Evolutionary conservation across 108 stramenopile species (phyloP).

Genomic region (Skeletonema menzelii): DNA sequence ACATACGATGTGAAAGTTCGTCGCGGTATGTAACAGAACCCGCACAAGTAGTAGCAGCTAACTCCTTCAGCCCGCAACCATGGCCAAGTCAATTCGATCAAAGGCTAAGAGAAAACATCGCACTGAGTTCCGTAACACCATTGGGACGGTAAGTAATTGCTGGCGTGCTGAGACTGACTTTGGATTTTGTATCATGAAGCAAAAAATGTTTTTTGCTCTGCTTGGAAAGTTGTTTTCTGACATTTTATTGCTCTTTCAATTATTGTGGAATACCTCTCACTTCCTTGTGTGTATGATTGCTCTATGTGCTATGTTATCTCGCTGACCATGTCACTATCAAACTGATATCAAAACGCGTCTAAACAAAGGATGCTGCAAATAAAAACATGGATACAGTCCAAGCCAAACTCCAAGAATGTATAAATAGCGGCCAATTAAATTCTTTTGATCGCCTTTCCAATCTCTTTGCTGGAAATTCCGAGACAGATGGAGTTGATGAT

Average conservation of each 20-base stretch:
- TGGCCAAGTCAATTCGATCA: constrained; percentile 86
- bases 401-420: constrained; percentile 57
- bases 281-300: background rate
- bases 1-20: too few species aligned
- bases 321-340: background rate
- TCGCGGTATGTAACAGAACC: too few species aligned
- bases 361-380: constrained; percentile 56
- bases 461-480: constrained; percentile 40
- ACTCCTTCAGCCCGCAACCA: constrained; percentile 28
- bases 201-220: background rate
- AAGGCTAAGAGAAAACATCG: constrained; percentile 80
- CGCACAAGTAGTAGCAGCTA: too few species aligned
- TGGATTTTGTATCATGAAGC: too few species aligned
- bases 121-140: constrained; percentile 77
- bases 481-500: constrained; percentile 20
- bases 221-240: background rate
- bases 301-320: background rate
- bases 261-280: background rate
- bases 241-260: background rate
- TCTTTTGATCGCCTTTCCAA: constrained; percentile 68
- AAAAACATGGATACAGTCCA: constrained; percentile 63
- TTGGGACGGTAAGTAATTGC: constrained; percentile 66
- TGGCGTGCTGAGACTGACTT: too few species aligned
- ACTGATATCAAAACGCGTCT: background rate
- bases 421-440: constrained; percentile 48